Evolutionary conservation across 148 eudicot species (phyloP), one percentile per base, ranked within the genome.

Genomic region (Drosera capensis): DNA sequence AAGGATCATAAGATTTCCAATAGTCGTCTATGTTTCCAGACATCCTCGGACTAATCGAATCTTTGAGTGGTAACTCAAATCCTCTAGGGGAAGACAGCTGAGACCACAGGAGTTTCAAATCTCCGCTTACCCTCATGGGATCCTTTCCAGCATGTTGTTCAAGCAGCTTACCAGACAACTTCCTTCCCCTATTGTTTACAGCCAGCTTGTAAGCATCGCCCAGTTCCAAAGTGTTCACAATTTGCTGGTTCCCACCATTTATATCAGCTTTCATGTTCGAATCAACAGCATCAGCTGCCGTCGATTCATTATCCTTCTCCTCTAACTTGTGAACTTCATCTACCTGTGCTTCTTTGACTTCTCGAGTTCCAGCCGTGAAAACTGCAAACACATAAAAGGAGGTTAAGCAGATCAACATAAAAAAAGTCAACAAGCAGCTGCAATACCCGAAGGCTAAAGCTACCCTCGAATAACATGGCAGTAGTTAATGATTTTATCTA

Each of bases 131-230:
- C 52, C 57, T 65, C 15, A 73, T 39, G 24, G 93, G 75, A 13
- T 85, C 87, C 55, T 82, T 78, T 23, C 58, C 56, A 40, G 82
- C 53, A 52, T 49, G 57, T 64, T 73, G 84, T 29, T 84, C 86
- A 1, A 78, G 42, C 22, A 75, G 47, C 67, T 72, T 83, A 44
- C 75, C 80, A 28, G 97, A 83, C 39, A 73, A 59, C 40, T 77
- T 92, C 64, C 79, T 75, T 43, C 83, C 79, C 50, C 55, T 78
- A 49, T 52, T 65, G 58, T 83, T 58, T 19, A 75, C 46, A 42
- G 95, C 99, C 45, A 92, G 66, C 70, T 70, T 85, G 72, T 85
- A 92, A 34, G 99, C 95, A 66, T 81, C 95, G 19, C 76, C 72
- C 23, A 92, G 93, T 41, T 92, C 88, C 63, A 90, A 62, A 37